Evolutionary conservation across 2,329 filamentous ascomycete species (phyloP), one percentile per base, ranked within the genome.

Genomic region (Neopestalotiopsis clavispora): DNA sequence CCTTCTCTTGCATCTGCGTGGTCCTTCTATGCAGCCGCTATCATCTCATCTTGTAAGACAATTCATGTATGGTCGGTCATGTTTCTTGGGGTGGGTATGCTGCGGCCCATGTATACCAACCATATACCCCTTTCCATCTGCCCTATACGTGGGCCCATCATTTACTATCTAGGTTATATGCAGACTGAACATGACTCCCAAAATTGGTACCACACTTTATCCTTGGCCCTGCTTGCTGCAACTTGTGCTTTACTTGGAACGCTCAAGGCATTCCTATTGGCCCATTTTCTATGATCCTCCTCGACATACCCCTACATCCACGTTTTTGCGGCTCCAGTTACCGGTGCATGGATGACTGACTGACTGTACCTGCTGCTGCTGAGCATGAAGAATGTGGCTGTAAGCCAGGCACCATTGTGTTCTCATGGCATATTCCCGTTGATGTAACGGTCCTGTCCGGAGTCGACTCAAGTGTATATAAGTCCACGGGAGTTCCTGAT

Each of bases 401-500:
- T 59, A 61, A 67, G 52, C 17, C 38, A 67, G 65, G 65, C 56
- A 67, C 65, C 56, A 28, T 60, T 23, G 20, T 67, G 32, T 28
- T 56, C 56, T 67, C 34, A 67, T 40, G 65, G 45, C 32, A 40
- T 20, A 40, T 14, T 30, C 28, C 10, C 17, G 7, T 62, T 13
- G 13, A 62, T 62, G 30, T 17, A 30, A 40, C 30, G 32, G 30
- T 9, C 17, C 10, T 20, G 32, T 23, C 17, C 57, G 13, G 32
- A 20, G 30, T 14, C 17, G 30, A 14, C 57, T 12, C 17, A 65
- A 12, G 30, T 20, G 20, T 70, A 70, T 70, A 70, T 70, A 70
- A 68, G 56, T 34, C 62, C 4, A 17, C 1, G 13, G 30, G 20
- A 34, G 12, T 17, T 65, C 62, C 62, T 65, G 62, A 20, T 65